These are phyloP conservation scores for Claviceps capensis DNA, from an alignment of 2,329 filamentous ascomycete genomes.

Conservation along the genomic window DNA sequence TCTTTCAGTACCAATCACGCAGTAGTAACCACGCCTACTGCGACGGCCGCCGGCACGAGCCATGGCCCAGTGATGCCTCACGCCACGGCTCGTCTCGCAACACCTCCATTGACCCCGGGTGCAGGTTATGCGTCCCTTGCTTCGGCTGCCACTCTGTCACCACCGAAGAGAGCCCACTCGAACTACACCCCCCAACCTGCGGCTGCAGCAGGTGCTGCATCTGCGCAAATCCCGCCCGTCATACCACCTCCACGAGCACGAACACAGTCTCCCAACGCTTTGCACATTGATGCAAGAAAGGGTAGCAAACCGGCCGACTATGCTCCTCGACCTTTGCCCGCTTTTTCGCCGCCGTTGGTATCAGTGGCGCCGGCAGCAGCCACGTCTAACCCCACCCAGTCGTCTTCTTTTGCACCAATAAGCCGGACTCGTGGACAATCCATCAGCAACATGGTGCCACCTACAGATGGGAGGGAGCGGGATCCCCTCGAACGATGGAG, in stretches of 20 bases:
- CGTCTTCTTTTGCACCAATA: constrained; percentile 15
- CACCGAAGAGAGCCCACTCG: constrained; percentile 39
- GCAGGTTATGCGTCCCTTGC: constrained; percentile 23
- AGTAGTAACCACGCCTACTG: constrained; percentile 6
- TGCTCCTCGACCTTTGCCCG: constrained; percentile 40
- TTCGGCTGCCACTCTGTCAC: constrained; percentile 31
- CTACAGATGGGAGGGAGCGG: constrained; percentile 51
- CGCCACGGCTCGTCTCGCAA: constrained; percentile 23
- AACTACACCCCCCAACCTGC: constrained; percentile 33
- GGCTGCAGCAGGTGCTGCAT: constrained; percentile 19
- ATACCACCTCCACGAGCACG: constrained; percentile 44
- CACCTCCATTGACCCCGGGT: constrained; percentile 31
- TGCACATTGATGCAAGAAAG: constrained; percentile 21
- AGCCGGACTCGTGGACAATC: constrained; percentile 38
- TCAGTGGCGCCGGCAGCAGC: constrained; percentile 17
- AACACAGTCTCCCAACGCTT: constrained; percentile 46
- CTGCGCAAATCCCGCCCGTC: constrained; percentile 22
- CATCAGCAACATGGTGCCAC: constrained; percentile 42
- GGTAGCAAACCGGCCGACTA: constrained; percentile 24
- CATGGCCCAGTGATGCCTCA: constrained; percentile 25
- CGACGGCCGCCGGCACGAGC: constrained; percentile 18
- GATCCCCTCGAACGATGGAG: constrained; percentile 85
- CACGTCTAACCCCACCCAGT: constrained; percentile 12
- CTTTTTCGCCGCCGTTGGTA: constrained; percentile 26
- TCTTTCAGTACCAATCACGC: constrained; percentile 15